A percentile compares a stretch with the other conserved stretches of the same genome.
Evolutionary conservation across 2,329 filamentous ascomycete genomes (phyloP).

Genomic region (Cercospora janseana): DNA sequence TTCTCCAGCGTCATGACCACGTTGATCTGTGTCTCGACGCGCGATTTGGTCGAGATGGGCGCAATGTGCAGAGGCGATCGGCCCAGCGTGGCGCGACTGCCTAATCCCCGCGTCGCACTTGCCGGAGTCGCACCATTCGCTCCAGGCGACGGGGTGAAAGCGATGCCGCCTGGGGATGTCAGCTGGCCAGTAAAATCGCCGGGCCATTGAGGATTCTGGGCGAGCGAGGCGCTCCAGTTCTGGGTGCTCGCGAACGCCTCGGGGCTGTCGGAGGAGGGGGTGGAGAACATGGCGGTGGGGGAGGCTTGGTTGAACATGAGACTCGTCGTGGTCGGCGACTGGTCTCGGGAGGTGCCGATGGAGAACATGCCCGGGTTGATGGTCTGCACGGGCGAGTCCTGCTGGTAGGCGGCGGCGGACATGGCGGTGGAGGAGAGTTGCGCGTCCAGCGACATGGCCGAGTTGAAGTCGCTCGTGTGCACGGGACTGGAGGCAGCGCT

Average conservation of each 20-base stretch:
- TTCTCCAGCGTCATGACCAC: constrained; percentile 77
- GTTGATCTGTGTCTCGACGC: constrained; percentile 94
- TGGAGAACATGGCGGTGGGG: constrained; percentile 40
- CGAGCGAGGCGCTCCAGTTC: constrained; percentile 29
- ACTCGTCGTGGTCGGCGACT: constrained; percentile 33
- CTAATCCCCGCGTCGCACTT: constrained; percentile 16
- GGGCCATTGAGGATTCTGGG: constrained; percentile 37
- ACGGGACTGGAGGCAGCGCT: constrained; percentile 58
- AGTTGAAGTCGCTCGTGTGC: constrained; percentile 32
- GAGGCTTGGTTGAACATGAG: constrained; percentile 36
- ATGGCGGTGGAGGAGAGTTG: constrained; percentile 25
- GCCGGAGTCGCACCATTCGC: constrained; percentile 33
- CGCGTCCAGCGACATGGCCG: constrained; percentile 33
- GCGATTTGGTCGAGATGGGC: constrained; percentile 63
- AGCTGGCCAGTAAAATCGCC: constrained; percentile 35
- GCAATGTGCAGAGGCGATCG: constrained; percentile 39
- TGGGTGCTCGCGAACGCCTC: constrained; percentile 35
- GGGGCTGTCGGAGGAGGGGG: constrained; percentile 38
- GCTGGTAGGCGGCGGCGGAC: constrained; percentile 27
- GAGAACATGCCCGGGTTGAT: constrained; percentile 38
- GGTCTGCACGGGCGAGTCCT: constrained; percentile 36
- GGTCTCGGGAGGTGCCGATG: constrained; percentile 33
- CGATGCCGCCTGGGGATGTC: constrained; percentile 35
- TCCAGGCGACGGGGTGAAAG: constrained; percentile 39
- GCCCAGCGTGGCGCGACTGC: constrained; percentile 22